These are phyloP conservation scores for Aspergillus sp. DNA, from an alignment of 2,329 filamentous ascomycete genomes.

Conservation along the genomic window DNA sequence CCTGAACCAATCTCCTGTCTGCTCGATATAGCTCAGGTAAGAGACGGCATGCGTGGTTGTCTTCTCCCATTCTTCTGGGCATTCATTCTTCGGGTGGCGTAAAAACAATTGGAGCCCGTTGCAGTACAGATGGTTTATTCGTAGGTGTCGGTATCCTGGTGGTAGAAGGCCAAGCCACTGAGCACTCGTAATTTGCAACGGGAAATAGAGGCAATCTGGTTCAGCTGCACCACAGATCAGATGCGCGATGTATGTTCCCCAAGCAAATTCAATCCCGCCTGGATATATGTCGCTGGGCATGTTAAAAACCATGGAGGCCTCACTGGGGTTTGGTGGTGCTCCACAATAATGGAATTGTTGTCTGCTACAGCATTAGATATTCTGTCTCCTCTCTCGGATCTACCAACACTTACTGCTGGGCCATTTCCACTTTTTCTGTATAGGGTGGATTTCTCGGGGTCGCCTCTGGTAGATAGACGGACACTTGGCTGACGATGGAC, in stretches of 20 bases:
- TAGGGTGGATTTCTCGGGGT: not conserved
- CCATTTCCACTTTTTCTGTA: not conserved
- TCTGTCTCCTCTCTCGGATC: not conserved
- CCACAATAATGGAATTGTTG: too few relatives aligned
- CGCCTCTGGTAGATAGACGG: not conserved
- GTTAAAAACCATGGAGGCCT: conserved; percentile 4
- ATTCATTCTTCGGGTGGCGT: conserved; percentile 11
- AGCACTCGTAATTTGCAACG: not conserved
- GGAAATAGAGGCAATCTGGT: too few relatives aligned
- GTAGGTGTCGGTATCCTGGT: conserved; percentile 11
- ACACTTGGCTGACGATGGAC: not conserved
- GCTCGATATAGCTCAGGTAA: conserved; percentile 5
- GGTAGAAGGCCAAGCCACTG: conserved; percentile 12
- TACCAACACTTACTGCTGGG: not conserved
- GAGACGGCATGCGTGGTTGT: conserved; percentile 7
- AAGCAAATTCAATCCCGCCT: conserved; percentile 12
- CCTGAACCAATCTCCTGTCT: too few relatives aligned
- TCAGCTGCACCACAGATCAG: not conserved
- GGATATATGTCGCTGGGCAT: conserved; percentile 10
- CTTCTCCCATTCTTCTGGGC: conserved; percentile 12
- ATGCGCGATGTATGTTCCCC: conserved; percentile 9
- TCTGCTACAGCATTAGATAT: not conserved
- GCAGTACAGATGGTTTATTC: conserved; percentile 3
- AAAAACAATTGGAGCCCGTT: conserved; percentile 11
- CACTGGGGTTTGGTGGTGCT: not conserved